Percentiles rank a stretch among this genome's conserved stretches.
These are phyloP conservation scores for Coemansia sp. DNA, from an alignment of 192 early-diverging fungal species.

Conservation along the genomic window DNA sequence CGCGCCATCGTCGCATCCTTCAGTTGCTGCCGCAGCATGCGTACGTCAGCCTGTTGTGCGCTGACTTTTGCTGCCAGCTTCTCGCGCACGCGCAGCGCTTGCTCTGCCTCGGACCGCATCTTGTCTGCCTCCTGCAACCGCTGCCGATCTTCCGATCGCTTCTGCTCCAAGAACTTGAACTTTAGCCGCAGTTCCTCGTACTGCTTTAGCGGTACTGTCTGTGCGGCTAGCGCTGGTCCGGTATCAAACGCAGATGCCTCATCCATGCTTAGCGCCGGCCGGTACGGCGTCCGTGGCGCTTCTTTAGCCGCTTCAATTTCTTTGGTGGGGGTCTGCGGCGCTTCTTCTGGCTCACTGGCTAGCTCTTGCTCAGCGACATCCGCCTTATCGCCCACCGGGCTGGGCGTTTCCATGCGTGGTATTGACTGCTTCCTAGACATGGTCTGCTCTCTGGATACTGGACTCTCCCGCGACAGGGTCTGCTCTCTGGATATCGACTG, in stretches of 20 bases:
- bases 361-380: background rate
- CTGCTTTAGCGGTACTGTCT: slow-evolving; percentile 64
- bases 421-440: background rate
- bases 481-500: background rate
- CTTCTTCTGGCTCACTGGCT: background rate
- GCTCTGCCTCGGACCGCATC: slow-evolving; percentile 69
- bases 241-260: slow-evolving; percentile 26
- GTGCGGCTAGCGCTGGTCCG: slow-evolving; percentile 11
- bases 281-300: slow-evolving; percentile 27
- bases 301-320: slow-evolving; percentile 10
- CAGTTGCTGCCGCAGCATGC: slow-evolving; percentile 58
- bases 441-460: background rate
- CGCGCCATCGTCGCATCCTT: slow-evolving; percentile 60
- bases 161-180: slow-evolving; percentile 71
- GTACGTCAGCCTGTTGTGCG: slow-evolving; percentile 71
- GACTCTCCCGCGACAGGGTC: background rate
- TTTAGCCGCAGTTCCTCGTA: slow-evolving; percentile 78
- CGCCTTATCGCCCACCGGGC: background rate
- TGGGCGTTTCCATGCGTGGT: slow-evolving; percentile 8
- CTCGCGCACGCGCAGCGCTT: slow-evolving; percentile 60
- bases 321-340: slow-evolving; percentile 8
- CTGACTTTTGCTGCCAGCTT: slow-evolving; percentile 67
- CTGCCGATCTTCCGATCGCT: slow-evolving; percentile 79
- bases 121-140: slow-evolving; percentile 68
- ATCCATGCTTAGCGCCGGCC: slow-evolving; percentile 43